Evolutionary conservation across 768 basidiomycete genomes (phyloP).

Genomic region (Cystobasidium ongulense): DNA sequence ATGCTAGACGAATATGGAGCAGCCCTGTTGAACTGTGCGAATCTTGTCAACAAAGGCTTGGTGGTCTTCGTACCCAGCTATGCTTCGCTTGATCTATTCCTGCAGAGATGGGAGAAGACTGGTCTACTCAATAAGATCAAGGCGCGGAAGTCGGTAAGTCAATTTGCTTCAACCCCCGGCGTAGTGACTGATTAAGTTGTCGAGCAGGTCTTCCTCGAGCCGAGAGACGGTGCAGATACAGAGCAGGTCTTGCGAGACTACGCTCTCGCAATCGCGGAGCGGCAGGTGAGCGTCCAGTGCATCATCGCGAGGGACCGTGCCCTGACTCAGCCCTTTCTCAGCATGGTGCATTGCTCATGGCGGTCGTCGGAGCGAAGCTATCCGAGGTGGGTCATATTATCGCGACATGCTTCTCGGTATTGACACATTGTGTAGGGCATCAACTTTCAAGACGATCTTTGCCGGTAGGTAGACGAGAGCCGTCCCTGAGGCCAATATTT

Average conservation of each 20-base stretch:
- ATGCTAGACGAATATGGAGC: conserved; percentile 68
- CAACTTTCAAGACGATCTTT: conserved; percentile 60
- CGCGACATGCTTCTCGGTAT: conserved; percentile 48
- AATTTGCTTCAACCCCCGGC: background rate
- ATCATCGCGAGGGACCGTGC: background rate
- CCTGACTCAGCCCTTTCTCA: background rate
- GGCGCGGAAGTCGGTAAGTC: conserved; percentile 63
- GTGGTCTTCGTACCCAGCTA: conserved; percentile 95
- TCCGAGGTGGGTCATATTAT: conserved; percentile 60
- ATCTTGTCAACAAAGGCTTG: conserved; percentile 72
- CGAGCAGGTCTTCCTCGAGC: conserved; percentile 76
- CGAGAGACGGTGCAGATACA: conserved; percentile 61
- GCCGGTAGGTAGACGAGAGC: background rate
- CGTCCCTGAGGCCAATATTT: background rate
- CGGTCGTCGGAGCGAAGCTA: conserved; percentile 94
- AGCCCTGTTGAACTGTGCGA: conserved; percentile 67
- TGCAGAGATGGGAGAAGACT: conserved; percentile 57
- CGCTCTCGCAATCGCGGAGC: conserved; percentile 46
- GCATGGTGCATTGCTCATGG: conserved; percentile 58
- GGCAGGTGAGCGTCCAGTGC: background rate
- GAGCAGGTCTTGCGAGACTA: conserved; percentile 68
- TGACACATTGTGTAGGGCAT: conserved; percentile 41
- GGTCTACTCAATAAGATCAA: conserved; percentile 59
- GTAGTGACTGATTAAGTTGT: background rate
- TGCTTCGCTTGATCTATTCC: conserved; percentile 63